phyloP scores from a whole-genome alignment of 345 rosid species.

The Euclidium syriacum region DNA sequence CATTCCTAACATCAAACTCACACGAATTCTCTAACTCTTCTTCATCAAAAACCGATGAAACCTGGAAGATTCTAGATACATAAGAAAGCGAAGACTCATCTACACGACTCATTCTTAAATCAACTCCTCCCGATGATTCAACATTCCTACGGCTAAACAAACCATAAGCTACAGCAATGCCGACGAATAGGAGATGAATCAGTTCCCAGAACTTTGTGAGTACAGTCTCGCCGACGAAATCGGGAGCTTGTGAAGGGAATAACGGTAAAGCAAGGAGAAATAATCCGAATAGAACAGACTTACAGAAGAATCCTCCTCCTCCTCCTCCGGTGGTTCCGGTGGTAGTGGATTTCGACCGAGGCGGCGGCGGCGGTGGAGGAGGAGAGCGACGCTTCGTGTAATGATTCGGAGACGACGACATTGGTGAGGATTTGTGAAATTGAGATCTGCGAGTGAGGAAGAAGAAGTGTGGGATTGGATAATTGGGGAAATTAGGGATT shows the following conservation, averaged over 20 bases:
- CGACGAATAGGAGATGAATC: slow-evolving; percentile 57
- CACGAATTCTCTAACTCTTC: slow-evolving; percentile 41
- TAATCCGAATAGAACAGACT: slow-evolving; percentile 42
- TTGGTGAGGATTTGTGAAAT: slow-evolving; percentile 25
- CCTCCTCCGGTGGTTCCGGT: slow-evolving; percentile 28
- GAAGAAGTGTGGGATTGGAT: slow-evolving; percentile 14
- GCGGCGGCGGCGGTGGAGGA: slow-evolving; percentile 5
- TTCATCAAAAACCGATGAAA: slow-evolving; percentile 56
- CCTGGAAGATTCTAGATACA: slow-evolving; percentile 44
- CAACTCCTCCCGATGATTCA: slow-evolving; percentile 33
- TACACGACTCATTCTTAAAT: slow-evolving; percentile 18
- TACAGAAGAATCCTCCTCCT: slow-evolving; percentile 45
- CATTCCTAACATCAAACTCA: slow-evolving; percentile 37
- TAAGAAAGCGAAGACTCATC: slow-evolving; percentile 40
- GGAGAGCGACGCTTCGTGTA: slow-evolving; percentile 27
- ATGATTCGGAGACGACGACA: slow-evolving; percentile 48
- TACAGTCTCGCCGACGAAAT: slow-evolving; percentile 44
- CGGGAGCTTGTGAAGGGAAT: slow-evolving; percentile 81
- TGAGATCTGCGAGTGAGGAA: not conserved
- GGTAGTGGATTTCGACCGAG: slow-evolving; percentile 10
- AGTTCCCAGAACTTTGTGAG: slow-evolving; percentile 74
- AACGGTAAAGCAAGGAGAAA: slow-evolving; percentile 63
- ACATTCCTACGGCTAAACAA: slow-evolving; percentile 62
- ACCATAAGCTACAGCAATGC: slow-evolving; percentile 85
- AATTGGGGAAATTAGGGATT: not conserved